Conservation (phyloP, 768 basidiomycete species). For the Mycena albidolilacea region DNA sequence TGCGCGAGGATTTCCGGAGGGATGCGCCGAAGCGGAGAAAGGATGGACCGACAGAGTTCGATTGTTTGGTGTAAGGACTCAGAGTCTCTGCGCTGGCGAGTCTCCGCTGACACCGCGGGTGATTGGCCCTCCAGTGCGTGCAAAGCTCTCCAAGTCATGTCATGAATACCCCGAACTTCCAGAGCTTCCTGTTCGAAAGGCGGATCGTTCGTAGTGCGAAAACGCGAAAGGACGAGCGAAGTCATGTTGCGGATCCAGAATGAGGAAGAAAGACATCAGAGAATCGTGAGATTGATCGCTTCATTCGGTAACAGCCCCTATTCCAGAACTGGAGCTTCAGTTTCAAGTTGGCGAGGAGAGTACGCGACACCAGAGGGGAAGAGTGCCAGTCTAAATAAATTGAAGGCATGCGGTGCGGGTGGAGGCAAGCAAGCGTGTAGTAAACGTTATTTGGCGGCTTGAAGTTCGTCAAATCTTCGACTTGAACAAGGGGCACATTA, state of each 20-base stretch:
- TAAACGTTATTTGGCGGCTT: too few relatives aligned
- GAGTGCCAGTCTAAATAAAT: too few relatives aligned
- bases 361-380: too few relatives aligned
- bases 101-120: neutral
- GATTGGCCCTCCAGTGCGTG: neutral
- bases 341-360: too few relatives aligned
- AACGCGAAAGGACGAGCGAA: conserved; percentile 2
- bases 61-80: neutral
- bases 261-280: neutral
- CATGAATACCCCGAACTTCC: neutral
- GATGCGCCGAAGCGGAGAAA: conserved; percentile 9
- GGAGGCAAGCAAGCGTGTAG: too few relatives aligned
- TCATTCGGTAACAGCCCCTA: neutral
- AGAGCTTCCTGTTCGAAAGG: neutral
- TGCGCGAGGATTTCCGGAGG: conserved; percentile 16
- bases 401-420: too few relatives aligned
- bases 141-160: neutral
- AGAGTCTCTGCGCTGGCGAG: neutral
- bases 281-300: neutral
- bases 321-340: neutral
- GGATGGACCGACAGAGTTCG: conserved; percentile 7
- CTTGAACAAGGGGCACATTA: too few relatives aligned
- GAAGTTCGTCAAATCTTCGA: too few relatives aligned
- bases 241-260: neutral
- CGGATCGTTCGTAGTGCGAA: neutral